Evolutionary conservation across 176 grass and related monocot species (phyloP).

Genomic region (Oryza rufipogon): DNA sequence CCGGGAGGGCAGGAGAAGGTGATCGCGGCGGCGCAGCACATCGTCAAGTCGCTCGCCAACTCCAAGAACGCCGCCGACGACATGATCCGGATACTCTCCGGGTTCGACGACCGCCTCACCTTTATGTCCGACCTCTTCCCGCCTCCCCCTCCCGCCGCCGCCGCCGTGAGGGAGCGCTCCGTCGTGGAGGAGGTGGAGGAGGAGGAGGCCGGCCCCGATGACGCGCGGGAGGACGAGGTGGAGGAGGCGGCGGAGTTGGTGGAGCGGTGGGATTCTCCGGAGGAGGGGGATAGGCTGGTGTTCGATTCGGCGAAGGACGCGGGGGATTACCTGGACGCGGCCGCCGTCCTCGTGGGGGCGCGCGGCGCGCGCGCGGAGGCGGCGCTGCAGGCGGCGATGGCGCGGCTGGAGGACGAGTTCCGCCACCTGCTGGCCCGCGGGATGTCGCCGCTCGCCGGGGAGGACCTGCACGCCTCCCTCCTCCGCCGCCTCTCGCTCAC

Average conservation of each 20-base stretch:
- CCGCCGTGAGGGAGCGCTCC: neutral
- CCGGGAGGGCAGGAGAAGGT: conserved; percentile 90
- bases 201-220: conserved; percentile 13
- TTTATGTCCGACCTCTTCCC: conserved; percentile 72
- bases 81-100: conserved; percentile 94
- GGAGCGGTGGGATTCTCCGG: conserved; percentile 44
- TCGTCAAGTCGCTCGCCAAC: conserved; percentile 84
- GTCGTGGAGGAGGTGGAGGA: conserved; percentile 42
- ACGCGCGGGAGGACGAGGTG: conserved; percentile 30
- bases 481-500: conserved; percentile 72
- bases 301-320: conserved; percentile 67
- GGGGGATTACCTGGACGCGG: conserved; percentile 63
- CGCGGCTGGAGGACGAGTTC: conserved; percentile 86
- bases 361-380: conserved; percentile 48
- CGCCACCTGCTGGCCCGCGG: conserved; percentile 70
- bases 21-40: conserved; percentile 78
- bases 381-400: conserved; percentile 76
- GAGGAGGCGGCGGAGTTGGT: conserved; percentile 26
- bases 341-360: conserved; percentile 47
- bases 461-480: conserved; percentile 60
- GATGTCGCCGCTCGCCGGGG: conserved; percentile 42
- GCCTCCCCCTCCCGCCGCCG: neutral
- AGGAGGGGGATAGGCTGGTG: conserved; percentile 29
- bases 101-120: conserved; percentile 82
- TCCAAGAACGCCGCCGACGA: conserved; percentile 92